phyloP scores from a whole-genome alignment of 2,329 filamentous ascomycete species.

The Botrytis byssoidea region DNA sequence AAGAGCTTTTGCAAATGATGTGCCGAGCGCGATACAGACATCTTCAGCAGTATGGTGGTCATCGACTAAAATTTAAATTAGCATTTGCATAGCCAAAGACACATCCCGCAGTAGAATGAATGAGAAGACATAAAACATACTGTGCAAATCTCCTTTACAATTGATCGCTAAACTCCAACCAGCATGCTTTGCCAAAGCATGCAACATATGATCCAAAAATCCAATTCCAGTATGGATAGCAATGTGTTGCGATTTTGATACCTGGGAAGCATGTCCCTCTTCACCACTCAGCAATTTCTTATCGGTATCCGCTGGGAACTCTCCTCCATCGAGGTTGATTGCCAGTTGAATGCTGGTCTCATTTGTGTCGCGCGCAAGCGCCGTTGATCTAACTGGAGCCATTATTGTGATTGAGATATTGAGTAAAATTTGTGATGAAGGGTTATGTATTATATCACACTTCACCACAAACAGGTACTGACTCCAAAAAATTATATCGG shows the following conservation, averaged over 20 bases:
- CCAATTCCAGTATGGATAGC: conserved; percentile 90
- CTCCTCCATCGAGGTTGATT: conserved; percentile 64
- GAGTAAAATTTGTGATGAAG: neutral
- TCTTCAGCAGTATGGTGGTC: conserved; percentile 99
- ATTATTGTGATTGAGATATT: neutral
- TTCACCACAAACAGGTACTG: neutral
- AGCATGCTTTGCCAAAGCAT: conserved; percentile 91
- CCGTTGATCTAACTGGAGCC: conserved; percentile 60
- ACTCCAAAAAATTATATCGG: conserved; percentile 13
- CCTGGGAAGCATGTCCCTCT: conserved; percentile 77
- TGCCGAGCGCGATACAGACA: conserved; percentile 84
- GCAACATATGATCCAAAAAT: conserved; percentile 98
- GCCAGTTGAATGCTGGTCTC: conserved; percentile 96
- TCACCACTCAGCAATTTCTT: conserved; percentile 50
- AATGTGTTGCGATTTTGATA: conserved; percentile 81
- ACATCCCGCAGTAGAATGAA: neutral
- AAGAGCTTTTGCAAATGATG: conserved; percentile 78
- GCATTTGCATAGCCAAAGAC: conserved; percentile 13
- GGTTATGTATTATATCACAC: neutral
- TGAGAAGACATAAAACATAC: conserved; percentile 49
- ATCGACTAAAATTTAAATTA: conserved; percentile 63
- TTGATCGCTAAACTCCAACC: conserved; percentile 86
- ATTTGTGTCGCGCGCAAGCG: conserved; percentile 87
- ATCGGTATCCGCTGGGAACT: conserved; percentile 65
- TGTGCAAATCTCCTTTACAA: conserved; percentile 88